These are phyloP conservation scores for Fusarium agapanthi DNA, from an alignment of 2,329 filamentous ascomycete genomes.

Conservation along the genomic window DNA sequence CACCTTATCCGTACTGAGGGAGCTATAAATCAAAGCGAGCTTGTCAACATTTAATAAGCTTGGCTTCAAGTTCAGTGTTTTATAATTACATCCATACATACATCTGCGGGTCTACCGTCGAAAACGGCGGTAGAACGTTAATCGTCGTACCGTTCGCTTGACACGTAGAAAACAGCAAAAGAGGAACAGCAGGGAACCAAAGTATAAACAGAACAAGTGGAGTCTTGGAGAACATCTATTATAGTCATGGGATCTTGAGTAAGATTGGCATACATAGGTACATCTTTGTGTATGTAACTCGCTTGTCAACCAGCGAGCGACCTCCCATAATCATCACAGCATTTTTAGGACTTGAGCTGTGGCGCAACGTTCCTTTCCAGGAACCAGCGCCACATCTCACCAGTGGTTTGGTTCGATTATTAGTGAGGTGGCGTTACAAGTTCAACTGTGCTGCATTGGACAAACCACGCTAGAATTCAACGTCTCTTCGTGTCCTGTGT, in stretches of 20 bases:
- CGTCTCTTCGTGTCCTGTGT: background rate
- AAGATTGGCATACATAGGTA: background rate
- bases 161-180: background rate
- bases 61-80: background rate
- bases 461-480: conserved; percentile 12
- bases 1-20: background rate
- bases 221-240: background rate
- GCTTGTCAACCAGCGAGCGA: background rate
- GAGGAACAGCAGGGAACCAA: background rate
- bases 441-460: background rate
- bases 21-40: background rate
- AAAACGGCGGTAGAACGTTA: background rate
- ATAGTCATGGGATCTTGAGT: background rate
- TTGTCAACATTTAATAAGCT: background rate
- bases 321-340: background rate
- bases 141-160: background rate
- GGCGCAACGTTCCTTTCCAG: conserved; percentile 13
- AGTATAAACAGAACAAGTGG: background rate
- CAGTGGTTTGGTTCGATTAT: background rate
- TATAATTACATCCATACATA: no score
- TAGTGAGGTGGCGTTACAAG: conserved; percentile 9
- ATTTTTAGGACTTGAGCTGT: background rate
- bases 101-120: background rate
- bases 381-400: conserved; percentile 24
- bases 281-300: background rate